Conservation (phyloP, 1,139 yeast species). For the Hanseniaspora uvarum region DNA sequence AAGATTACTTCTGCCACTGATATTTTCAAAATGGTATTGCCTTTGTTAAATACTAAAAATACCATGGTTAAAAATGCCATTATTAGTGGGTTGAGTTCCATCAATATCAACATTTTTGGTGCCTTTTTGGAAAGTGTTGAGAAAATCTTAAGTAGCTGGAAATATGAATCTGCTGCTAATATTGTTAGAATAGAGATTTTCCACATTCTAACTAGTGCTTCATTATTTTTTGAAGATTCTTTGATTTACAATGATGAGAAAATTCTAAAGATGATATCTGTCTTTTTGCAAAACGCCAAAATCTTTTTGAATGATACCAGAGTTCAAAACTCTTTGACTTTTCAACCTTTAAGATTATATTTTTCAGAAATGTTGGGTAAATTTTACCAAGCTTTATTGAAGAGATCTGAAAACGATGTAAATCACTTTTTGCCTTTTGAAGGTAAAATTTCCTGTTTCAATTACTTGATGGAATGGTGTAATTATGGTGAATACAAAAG, state of each 20-base stretch:
- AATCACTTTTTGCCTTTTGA: constrained; percentile 69
- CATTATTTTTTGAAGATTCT: constrained; percentile 48
- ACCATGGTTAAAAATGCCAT: constrained; percentile 72
- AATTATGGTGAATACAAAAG: constrained; percentile 64
- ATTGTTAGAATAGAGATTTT: constrained; percentile 64
- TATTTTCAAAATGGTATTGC: constrained; percentile 77
- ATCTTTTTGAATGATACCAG: constrained; percentile 47
- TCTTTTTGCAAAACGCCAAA: constrained; percentile 57
- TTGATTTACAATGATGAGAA: constrained; percentile 54
- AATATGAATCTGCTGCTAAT: constrained; percentile 31
- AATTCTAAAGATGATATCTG: constrained; percentile 55
- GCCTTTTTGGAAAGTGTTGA: constrained; percentile 74
- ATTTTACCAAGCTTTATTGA: constrained; percentile 46
- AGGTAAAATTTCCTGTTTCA: constrained; percentile 74
- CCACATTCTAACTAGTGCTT: constrained; percentile 64
- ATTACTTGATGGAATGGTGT: constrained; percentile 86
- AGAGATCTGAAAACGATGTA: constrained; percentile 22
- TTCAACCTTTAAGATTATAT: constrained; percentile 66
- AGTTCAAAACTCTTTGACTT: constrained; percentile 59
- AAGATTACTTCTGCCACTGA: constrained; percentile 88
- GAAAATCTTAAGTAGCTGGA: constrained; percentile 53
- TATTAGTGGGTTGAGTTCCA: constrained; percentile 74
- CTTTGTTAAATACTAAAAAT: constrained; percentile 64
- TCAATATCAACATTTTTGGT: constrained; percentile 78
- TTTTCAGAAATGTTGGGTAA: constrained; percentile 70